Evolutionary conservation across 306 rosid genomes (phyloP), one percentile per base, ranked within the genome.

Genomic region (Cucumis hystrix): DNA sequence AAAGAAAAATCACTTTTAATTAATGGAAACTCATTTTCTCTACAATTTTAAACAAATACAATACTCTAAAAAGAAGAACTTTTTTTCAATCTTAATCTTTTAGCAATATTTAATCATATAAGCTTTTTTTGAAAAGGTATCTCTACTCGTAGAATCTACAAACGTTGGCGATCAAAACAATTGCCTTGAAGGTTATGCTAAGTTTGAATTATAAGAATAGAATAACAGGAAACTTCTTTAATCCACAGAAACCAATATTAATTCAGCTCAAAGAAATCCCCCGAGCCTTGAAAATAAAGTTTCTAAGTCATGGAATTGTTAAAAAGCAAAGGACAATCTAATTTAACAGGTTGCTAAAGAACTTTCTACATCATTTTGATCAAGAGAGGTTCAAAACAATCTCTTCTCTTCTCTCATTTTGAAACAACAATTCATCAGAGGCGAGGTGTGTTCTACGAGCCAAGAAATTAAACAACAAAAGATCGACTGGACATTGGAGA

Each of bases 191-290:
- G n/a, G 45, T 33, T 72, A 72, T 51, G 61, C 77, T 8, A 72
- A 47, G 17, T 39, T 66, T 37, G 2, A 18, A 66, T 39, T 39
- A 37, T 10, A 66, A 65, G 72, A 66, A 66, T 65, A 65, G 84
- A 87, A 81, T 85, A 75, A 85, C 80, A 84, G 76, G 73, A 80
- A 65, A 20, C 3, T 20, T 84, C 72, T 69, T 72, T 79, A 75
- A 59, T 67, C 72, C 77, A 45, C 4, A 8, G 71, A 43, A 35
- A 66, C 69, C 65, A 65, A 21, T 49, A 20, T 79, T 82, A 70
- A 77, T 71, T 61, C 69, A 80, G 65, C 79, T 55, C 67, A 64
- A 82, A 85, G 87, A 81, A 88, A 91, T 84, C 85, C 64, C 85
- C 90, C 82, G 52, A 71, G 55, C 54, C 57, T 60, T 14, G 9